Evolutionary conservation across 176 grass and related monocot genomes (phyloP).

Genomic region (Juncus effusus): DNA sequence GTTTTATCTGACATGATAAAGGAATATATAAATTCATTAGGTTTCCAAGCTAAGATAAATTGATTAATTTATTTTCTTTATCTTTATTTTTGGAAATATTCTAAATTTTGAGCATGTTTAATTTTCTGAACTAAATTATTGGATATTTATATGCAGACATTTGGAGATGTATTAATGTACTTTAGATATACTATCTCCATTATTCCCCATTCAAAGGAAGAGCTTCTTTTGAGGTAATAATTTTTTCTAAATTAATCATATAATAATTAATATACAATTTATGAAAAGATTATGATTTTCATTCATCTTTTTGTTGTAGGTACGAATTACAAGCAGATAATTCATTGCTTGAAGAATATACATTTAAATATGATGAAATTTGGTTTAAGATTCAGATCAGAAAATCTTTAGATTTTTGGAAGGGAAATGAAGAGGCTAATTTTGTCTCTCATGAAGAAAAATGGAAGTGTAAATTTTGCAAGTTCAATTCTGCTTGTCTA

Average conservation of each 20-base stretch:
- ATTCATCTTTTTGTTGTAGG: constrained; percentile 38
- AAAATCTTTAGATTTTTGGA: constrained; percentile 50
- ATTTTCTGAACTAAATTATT: not conserved
- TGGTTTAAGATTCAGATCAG: constrained; percentile 62
- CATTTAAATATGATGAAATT: constrained; percentile 50
- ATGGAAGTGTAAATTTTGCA: constrained; percentile 69
- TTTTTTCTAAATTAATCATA: constrained; percentile 3
- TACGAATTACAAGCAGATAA: constrained; percentile 76
- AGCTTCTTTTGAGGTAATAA: constrained; percentile 68
- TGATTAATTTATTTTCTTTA: constrained; percentile 16
- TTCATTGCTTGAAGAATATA: constrained; percentile 63
- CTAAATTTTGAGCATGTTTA: not conserved
- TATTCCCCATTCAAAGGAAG: constrained; percentile 45
- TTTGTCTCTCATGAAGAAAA: constrained; percentile 56
- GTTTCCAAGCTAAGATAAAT: constrained; percentile 65
- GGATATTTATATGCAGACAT: constrained; percentile 43
- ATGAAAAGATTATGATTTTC: constrained; percentile 1
- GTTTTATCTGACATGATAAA: constrained; percentile 61
- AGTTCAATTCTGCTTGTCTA: constrained; percentile 48
- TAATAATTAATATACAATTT: constrained; percentile 1
- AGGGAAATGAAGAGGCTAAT: constrained; percentile 42
- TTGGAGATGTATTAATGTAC: constrained; percentile 65
- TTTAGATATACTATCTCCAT: constrained; percentile 56
- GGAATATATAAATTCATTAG: constrained; percentile 50
- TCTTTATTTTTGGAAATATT: not conserved